Conservation (phyloP, 2,329 filamentous ascomycete species). For the Ophiosphaerella korrae region DNA sequence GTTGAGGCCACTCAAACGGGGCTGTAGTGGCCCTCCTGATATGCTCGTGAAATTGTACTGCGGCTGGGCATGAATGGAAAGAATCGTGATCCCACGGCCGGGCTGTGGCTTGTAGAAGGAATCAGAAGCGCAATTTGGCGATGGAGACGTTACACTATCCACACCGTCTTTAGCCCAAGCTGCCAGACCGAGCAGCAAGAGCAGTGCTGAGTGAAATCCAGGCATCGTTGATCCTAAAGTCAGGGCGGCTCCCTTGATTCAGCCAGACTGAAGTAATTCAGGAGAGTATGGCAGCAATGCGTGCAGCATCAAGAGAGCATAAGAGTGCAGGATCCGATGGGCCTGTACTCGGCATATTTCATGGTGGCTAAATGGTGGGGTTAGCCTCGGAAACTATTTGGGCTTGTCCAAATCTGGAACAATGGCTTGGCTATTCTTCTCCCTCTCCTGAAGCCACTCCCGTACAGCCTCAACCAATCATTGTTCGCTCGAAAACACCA, state of each 20-base stretch:
- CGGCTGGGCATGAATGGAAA: conserved; percentile 16
- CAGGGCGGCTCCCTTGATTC: no score
- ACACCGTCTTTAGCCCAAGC: neutral
- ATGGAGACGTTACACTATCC: neutral
- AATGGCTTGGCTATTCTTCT: no score
- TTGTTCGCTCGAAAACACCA: no score
- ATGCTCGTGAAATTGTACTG: conserved; percentile 21
- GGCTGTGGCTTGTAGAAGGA: conserved; percentile 9
- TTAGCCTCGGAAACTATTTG: no score
- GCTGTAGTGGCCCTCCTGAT: conserved; percentile 6
- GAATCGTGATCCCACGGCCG: conserved; percentile 12
- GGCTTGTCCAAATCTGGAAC: no score
- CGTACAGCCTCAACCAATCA: no score
- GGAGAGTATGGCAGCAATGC: no score
- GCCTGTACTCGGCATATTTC: no score
- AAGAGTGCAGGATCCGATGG: neutral
- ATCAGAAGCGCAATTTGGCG: conserved; percentile 10
- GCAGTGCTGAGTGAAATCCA: neutral
- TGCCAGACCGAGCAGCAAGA: neutral
- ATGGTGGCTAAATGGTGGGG: no score
- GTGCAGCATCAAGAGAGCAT: neutral
- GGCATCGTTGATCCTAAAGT: neutral
- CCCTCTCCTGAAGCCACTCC: no score
- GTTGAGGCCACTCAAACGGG: conserved; percentile 14
- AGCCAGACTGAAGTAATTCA: no score